These are phyloP conservation scores for Yarrowia galli DNA, from an alignment of 1,139 yeast species.

Conservation along the genomic window DNA sequence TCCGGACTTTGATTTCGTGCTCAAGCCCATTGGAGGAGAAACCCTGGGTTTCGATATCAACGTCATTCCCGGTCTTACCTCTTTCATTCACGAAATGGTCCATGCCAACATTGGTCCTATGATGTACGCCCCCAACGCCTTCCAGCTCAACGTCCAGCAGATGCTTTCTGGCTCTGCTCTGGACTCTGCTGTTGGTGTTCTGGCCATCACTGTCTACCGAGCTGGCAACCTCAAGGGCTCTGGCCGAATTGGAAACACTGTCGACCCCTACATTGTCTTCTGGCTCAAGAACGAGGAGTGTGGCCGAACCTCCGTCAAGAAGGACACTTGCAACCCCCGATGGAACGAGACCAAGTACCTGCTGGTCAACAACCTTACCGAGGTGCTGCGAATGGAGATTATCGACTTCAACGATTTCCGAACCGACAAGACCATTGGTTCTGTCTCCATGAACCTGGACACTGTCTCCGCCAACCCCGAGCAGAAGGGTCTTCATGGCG, in stretches of 20 bases:
- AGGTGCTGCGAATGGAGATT: slow-evolving; percentile 74
- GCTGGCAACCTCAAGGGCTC: slow-evolving; percentile 76
- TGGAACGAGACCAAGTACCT: slow-evolving; percentile 84
- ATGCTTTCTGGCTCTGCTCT: slow-evolving; percentile 82
- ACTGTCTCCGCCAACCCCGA: slow-evolving; percentile 61
- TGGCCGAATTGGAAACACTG: slow-evolving; percentile 72
- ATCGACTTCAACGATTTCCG: slow-evolving; percentile 79
- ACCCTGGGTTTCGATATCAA: slow-evolving; percentile 87
- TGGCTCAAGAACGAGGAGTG: slow-evolving; percentile 55
- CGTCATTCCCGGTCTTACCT: slow-evolving; percentile 82
- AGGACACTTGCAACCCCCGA: slow-evolving; percentile 71
- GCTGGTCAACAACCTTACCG: slow-evolving; percentile 76
- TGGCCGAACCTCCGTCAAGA: slow-evolving; percentile 71
- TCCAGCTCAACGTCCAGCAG: slow-evolving; percentile 91
- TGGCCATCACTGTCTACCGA: slow-evolving; percentile 69
- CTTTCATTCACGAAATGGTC: slow-evolving; percentile 83
- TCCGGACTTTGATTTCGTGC: slow-evolving; percentile 83
- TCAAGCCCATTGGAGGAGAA: slow-evolving; percentile 77
- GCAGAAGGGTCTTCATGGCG: slow-evolving; percentile 57
- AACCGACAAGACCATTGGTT: slow-evolving; percentile 83
- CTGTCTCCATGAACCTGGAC: slow-evolving; percentile 77
- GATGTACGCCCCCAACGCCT: slow-evolving; percentile 85
- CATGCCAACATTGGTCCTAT: slow-evolving; percentile 87
- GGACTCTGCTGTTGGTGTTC: slow-evolving; percentile 85
- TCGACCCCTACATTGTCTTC: slow-evolving; percentile 88